Conservation (phyloP, 2,329 filamentous ascomycete genomes). For the Sclerotinia minor region DNA sequence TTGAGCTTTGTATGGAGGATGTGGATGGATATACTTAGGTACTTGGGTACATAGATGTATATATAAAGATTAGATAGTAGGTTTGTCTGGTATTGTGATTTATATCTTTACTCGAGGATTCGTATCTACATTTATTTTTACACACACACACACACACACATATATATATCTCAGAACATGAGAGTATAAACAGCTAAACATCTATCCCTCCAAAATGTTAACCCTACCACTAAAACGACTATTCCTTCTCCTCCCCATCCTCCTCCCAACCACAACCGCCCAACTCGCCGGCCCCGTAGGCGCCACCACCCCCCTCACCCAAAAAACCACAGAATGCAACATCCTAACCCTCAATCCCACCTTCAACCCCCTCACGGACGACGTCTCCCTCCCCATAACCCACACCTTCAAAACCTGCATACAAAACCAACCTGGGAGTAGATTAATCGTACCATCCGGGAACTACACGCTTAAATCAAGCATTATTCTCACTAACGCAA, state of each 20-base stretch:
- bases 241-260: neutral
- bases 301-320: constrained; percentile 36
- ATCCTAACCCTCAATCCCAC: constrained; percentile 41
- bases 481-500: constrained; percentile 50
- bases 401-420: constrained; percentile 40
- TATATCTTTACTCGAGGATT: too few relatives aligned
- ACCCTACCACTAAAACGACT: neutral
- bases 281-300: constrained; percentile 33
- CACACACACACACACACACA: too few relatives aligned
- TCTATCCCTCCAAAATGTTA: constrained; percentile 6
- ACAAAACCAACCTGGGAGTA: constrained; percentile 24
- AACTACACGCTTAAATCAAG: constrained; percentile 51
- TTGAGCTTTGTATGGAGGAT: too few relatives aligned
- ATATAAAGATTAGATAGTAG: too few relatives aligned
- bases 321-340: constrained; percentile 41
- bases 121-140: too few relatives aligned
- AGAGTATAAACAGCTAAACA: too few relatives aligned
- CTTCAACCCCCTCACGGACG: constrained; percentile 33
- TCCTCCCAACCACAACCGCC: neutral
- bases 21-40: too few relatives aligned
- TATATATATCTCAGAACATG: too few relatives aligned
- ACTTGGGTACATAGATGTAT: too few relatives aligned
- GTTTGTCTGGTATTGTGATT: too few relatives aligned
- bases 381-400: constrained; percentile 40
- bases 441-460: constrained; percentile 33